phyloP scores from a whole-genome alignment of 805 yeast species.

The Candida piceae region DNA sequence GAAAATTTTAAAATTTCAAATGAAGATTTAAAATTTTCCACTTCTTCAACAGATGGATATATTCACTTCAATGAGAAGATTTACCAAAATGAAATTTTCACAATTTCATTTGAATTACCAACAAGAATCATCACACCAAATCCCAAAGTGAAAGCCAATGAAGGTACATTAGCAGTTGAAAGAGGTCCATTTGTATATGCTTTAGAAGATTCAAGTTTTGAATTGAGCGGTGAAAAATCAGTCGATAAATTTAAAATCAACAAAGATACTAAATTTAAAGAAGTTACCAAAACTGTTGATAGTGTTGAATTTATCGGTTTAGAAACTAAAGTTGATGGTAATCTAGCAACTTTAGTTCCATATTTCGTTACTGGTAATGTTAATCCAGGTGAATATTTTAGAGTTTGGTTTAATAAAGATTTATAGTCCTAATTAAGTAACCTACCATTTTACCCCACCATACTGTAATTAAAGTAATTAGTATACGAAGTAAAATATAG shows the following conservation, averaged over 20 bases:
- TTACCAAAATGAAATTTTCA: slow-evolving; percentile 4
- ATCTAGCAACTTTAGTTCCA: slow-evolving; percentile 12
- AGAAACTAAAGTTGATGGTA: slow-evolving; percentile 6
- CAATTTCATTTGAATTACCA: slow-evolving; percentile 10
- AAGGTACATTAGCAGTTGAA: slow-evolving; percentile 17
- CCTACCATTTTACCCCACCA: too few species aligned
- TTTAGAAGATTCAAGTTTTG: slow-evolving; percentile 13
- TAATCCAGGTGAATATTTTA: slow-evolving; percentile 20
- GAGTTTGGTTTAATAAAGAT: slow-evolving; percentile 14
- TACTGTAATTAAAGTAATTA: too few species aligned
- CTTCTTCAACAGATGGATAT: slow-evolving; percentile 10
- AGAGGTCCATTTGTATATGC: slow-evolving; percentile 22
- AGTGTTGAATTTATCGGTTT: slow-evolving; percentile 10
- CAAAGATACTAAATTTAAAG: slow-evolving; percentile 5
- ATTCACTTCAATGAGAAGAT: slow-evolving; percentile 6
- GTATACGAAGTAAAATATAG: too few species aligned
- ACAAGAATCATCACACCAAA: slow-evolving; percentile 12
- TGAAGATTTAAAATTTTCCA: not conserved
- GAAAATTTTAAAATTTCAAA: slow-evolving; percentile 2
- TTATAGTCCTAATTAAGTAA: too few species aligned
- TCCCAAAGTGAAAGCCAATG: slow-evolving; percentile 16
- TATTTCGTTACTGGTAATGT: slow-evolving; percentile 20
- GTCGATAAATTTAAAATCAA: slow-evolving; percentile 9
- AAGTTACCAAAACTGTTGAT: not conserved
- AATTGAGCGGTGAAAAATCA: slow-evolving; percentile 3